A percentile compares a stretch with the other conserved stretches of the same genome.
phyloP scores from a whole-genome alignment of 805 yeast genomes.

The Teunomyces cretensis region DNA sequence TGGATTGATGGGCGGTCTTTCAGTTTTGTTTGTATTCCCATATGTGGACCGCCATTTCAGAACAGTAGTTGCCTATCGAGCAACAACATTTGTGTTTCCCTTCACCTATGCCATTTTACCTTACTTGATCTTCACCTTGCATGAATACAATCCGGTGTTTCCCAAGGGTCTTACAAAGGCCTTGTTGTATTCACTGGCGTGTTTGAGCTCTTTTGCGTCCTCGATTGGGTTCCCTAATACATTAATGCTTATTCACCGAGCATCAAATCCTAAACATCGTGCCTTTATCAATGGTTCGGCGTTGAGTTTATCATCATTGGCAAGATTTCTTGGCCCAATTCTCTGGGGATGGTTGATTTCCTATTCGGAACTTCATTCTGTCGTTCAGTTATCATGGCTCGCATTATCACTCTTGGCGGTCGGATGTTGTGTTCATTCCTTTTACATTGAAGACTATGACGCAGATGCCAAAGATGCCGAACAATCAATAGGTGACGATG shows the following conservation, averaged over 20 bases:
- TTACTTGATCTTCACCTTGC: constrained; percentile 44
- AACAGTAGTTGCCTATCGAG: constrained; percentile 44
- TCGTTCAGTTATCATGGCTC: constrained; percentile 34
- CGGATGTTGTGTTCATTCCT: constrained; percentile 19
- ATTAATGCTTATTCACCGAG: constrained; percentile 52
- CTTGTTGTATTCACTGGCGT: constrained; percentile 26
- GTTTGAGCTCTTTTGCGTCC: constrained; percentile 33
- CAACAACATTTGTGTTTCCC: constrained; percentile 43
- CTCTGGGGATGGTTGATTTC: constrained; percentile 50
- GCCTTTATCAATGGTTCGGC: constrained; percentile 61
- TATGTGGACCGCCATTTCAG: constrained; percentile 47
- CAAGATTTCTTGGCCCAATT: constrained; percentile 58
- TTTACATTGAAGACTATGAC: constrained; percentile 24
- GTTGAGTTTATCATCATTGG: constrained; percentile 51
- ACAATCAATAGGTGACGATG: neutral
- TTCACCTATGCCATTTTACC: constrained; percentile 48
- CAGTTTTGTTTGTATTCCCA: constrained; percentile 53
- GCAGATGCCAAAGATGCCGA: constrained; percentile 14
- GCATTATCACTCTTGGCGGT: constrained; percentile 24
- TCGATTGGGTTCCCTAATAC: constrained; percentile 55
- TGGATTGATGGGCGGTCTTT: constrained; percentile 53
- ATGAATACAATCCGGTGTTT: constrained; percentile 27
- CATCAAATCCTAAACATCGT: constrained; percentile 52
- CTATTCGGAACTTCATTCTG: constrained; percentile 20
- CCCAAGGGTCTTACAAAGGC: constrained; percentile 19